Evolutionary conservation across 2,329 filamentous ascomycete species (phyloP).

Genomic region (Calonectria pteridis): DNA sequence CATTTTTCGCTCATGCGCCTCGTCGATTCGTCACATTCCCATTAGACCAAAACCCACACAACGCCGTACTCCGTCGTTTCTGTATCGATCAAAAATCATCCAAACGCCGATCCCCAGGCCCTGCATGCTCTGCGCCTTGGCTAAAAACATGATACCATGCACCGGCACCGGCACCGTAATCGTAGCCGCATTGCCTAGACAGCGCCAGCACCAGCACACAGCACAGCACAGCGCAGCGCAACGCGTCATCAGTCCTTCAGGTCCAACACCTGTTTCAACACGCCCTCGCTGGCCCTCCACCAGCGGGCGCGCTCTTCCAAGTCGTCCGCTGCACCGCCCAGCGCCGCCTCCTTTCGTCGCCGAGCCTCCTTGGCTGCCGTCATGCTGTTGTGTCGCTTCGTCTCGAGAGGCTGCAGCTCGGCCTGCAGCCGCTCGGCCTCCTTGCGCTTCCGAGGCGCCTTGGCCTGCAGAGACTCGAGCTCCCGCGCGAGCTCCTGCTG

Average conservation of each 20-base stretch:
- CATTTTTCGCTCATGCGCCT: slow-evolving; percentile 5
- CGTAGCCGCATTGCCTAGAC: background rate
- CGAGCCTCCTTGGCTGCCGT: slow-evolving; percentile 79
- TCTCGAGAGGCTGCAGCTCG: slow-evolving; percentile 77
- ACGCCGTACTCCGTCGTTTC: slow-evolving; percentile 28
- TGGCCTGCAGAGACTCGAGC: slow-evolving; percentile 72
- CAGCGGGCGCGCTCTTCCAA: slow-evolving; percentile 81
- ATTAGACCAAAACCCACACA: slow-evolving; percentile 15
- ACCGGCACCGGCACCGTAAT: background rate
- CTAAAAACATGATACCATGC: slow-evolving; percentile 6
- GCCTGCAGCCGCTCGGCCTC: slow-evolving; percentile 75
- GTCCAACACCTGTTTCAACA: slow-evolving; percentile 73
- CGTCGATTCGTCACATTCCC: slow-evolving; percentile 10
- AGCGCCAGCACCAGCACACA: background rate
- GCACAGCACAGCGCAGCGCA: background rate
- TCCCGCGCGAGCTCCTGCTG: slow-evolving; percentile 71
- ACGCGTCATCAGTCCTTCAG: slow-evolving; percentile 55
- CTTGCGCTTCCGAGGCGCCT: slow-evolving; percentile 73
- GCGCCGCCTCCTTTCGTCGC: slow-evolving; percentile 74
- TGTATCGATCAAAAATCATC: slow-evolving; percentile 7
- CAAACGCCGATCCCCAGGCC: slow-evolving; percentile 28
- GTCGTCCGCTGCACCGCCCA: slow-evolving; percentile 77
- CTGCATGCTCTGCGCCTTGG: slow-evolving; percentile 3
- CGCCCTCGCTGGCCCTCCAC: slow-evolving; percentile 77
- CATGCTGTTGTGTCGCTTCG: slow-evolving; percentile 73